Evolutionary conservation across 805 yeast species (phyloP).

Genomic region (Wickerhamomyces strasburgensis): DNA sequence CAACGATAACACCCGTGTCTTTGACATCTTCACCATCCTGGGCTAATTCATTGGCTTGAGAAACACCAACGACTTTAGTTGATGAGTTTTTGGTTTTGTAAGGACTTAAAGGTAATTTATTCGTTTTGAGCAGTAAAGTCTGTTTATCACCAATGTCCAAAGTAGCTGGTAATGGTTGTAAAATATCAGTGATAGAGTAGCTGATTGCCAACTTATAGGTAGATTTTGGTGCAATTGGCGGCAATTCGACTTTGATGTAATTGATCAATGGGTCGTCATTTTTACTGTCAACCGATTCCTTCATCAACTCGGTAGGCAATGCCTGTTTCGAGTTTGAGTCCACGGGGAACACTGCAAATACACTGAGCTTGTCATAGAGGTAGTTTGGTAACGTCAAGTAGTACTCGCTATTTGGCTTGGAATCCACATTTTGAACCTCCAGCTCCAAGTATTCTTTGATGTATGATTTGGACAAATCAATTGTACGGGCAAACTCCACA

Average conservation of each 20-base stretch:
- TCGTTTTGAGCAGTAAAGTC: constrained; percentile 46
- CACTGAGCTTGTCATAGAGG: constrained; percentile 36
- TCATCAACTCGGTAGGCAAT: constrained; percentile 24
- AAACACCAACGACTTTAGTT: constrained; percentile 40
- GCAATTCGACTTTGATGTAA: constrained; percentile 46
- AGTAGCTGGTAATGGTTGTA: constrained; percentile 60
- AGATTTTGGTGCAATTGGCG: constrained; percentile 63
- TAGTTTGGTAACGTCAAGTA: constrained; percentile 52
- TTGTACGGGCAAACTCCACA: constrained; percentile 43
- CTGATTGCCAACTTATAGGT: constrained; percentile 43
- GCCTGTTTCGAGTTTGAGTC: constrained; percentile 19
- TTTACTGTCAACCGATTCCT: constrained; percentile 17
- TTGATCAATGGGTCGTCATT: constrained; percentile 26
- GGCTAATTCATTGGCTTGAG: constrained; percentile 42
- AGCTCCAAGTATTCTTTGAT: constrained; percentile 56
- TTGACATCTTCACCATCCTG: constrained; percentile 26
- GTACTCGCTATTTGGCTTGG: constrained; percentile 50
- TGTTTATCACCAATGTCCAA: constrained; percentile 60
- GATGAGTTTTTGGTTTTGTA: constrained; percentile 50
- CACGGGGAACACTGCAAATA: constrained; percentile 36
- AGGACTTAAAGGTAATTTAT: constrained; percentile 54
- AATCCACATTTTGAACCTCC: constrained; percentile 52
- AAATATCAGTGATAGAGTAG: constrained; percentile 40
- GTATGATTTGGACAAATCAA: constrained; percentile 66
- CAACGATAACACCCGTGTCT: constrained; percentile 33